Evolutionary conservation across 2,329 filamentous ascomycete genomes (phyloP).

Genomic region (Trichoderma endophyticum): DNA sequence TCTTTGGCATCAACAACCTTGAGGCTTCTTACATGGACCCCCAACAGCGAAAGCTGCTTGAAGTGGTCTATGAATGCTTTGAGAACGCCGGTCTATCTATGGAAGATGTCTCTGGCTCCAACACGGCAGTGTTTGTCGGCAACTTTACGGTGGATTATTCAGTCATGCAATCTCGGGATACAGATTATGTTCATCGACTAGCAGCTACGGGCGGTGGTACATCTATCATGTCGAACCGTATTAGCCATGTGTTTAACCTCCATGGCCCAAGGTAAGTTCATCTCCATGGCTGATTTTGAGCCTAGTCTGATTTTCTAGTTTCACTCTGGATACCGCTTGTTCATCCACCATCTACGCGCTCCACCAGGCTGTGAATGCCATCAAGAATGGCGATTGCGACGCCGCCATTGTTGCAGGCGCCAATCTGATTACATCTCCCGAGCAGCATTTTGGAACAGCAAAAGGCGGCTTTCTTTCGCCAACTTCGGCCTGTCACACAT

Average conservation of each 20-base stretch:
- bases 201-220: constrained; percentile 30
- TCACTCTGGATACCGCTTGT: constrained; percentile 32
- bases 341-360: constrained; percentile 32
- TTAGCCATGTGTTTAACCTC: constrained; percentile 32
- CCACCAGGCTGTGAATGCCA: constrained; percentile 24
- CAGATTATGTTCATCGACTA: constrained; percentile 3
- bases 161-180: constrained; percentile 22
- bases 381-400: constrained; percentile 34
- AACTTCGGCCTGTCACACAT: constrained; percentile 29
- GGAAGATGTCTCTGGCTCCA: constrained; percentile 9
- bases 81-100: constrained; percentile 19
- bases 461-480: constrained; percentile 22
- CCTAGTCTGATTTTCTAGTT: not conserved
- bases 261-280: constrained; percentile 31
- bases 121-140: constrained; percentile 18
- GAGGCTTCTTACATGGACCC: constrained; percentile 26
- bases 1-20: constrained; percentile 7
- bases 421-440: constrained; percentile 32
- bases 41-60: constrained; percentile 31
- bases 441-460: constrained; percentile 22
- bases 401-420: constrained; percentile 34
- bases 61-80: constrained; percentile 31
- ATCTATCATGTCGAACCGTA: constrained; percentile 30
- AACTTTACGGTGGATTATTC: constrained; percentile 17
- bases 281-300: not conserved